Evolutionary conservation across 768 basidiomycete genomes (phyloP).

Genomic region (Hericium alpestre): DNA sequence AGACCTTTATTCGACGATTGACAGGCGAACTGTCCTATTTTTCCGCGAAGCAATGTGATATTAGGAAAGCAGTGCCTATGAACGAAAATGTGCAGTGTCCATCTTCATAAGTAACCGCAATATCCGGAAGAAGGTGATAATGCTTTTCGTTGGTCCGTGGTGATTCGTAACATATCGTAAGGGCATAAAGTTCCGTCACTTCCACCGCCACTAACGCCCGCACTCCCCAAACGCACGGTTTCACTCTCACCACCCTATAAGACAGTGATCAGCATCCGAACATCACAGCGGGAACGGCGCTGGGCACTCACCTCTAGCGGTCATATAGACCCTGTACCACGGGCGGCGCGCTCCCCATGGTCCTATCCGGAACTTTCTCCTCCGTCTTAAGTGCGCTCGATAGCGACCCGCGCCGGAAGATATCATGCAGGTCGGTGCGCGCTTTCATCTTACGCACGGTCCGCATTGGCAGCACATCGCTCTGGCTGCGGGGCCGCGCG

Average conservation of each 20-base stretch:
- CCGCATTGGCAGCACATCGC: background rate
- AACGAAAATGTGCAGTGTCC: background rate
- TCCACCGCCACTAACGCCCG: too few species aligned
- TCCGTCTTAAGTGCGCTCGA: background rate
- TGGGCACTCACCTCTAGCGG: background rate
- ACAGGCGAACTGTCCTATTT: background rate
- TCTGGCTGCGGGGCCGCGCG: background rate
- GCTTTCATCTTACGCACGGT: background rate
- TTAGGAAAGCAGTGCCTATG: background rate
- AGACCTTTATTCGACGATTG: constrained; percentile 12
- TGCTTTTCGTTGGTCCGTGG: background rate
- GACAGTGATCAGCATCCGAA: background rate
- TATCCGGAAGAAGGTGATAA: background rate
- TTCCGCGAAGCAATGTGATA: background rate
- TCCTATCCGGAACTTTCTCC: background rate
- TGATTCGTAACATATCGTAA: too few species aligned
- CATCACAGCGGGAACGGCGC: background rate
- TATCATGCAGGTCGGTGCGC: background rate
- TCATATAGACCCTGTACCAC: background rate
- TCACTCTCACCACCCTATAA: background rate
- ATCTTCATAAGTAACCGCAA: background rate
- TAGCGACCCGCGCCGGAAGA: background rate
- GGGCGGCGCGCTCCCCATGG: background rate
- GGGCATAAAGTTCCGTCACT: too few species aligned
- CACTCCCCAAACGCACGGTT: too few species aligned